Percentiles rank a stretch among this genome's conserved stretches.
Conservation (phyloP, 192 early-diverging fungal genomes). For the Coemansia sp. region DNA sequence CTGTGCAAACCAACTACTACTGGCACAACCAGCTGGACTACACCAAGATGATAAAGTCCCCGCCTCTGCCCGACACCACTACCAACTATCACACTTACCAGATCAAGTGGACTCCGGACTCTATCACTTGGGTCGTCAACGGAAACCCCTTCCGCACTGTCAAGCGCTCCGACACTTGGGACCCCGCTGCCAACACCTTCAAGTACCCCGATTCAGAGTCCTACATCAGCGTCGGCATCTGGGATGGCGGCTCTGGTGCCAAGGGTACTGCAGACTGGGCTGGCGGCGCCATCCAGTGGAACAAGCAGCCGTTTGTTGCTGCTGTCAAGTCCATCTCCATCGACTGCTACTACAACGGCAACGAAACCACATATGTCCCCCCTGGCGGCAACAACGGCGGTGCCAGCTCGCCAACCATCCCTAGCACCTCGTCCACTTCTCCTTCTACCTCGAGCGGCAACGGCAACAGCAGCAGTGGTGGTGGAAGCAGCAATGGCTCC, state of each 20-base stretch:
- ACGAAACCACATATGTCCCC: conserved; percentile 55
- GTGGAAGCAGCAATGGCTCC: conserved; percentile 10
- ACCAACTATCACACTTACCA: conserved; percentile 59
- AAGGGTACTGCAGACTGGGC: conserved; percentile 61
- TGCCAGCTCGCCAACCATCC: neutral
- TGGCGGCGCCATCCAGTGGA: conserved; percentile 63
- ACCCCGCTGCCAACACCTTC: conserved; percentile 34
- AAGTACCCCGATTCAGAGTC: conserved; percentile 56
- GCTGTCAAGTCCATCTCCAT: conserved; percentile 58
- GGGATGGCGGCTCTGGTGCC: conserved; percentile 62
- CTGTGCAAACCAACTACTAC: conserved; percentile 65
- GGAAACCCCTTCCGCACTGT: conserved; percentile 56
- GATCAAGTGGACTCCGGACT: conserved; percentile 61
- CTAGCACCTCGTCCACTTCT: neutral
- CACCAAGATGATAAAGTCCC: conserved; percentile 52
- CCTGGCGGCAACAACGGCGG: conserved; percentile 24
- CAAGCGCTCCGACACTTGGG: conserved; percentile 52
- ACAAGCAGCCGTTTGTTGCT: conserved; percentile 50
- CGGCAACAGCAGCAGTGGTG: conserved; percentile 13
- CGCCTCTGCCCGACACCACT: conserved; percentile 42
- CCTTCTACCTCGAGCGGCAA: neutral
- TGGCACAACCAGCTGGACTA: conserved; percentile 59
- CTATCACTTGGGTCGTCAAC: conserved; percentile 34
- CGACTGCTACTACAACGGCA: conserved; percentile 58
- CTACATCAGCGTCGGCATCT: conserved; percentile 61